These are phyloP conservation scores for Hippophae tibetana DNA, from an alignment of 306 rosid genomes.

Conservation along the genomic window DNA sequence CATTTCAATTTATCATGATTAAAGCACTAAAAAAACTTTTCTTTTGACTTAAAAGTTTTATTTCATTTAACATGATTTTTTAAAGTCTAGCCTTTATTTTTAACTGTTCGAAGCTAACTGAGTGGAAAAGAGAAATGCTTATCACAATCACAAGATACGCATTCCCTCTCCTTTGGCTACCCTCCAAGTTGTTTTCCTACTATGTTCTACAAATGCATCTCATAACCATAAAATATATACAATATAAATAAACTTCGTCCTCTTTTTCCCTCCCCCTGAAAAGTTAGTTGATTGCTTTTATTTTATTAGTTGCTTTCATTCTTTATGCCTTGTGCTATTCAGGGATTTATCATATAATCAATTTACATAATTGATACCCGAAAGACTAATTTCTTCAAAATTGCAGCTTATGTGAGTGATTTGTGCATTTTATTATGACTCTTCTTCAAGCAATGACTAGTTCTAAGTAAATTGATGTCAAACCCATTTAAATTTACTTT, in stretches of 20 bases:
- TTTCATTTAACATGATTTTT: too few species aligned
- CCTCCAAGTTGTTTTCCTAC: neutral
- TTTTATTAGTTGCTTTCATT: neutral
- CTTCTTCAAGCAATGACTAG: neutral
- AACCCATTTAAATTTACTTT: too few species aligned
- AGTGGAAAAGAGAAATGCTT: too few species aligned
- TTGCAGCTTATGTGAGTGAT: slow-evolving; percentile 84
- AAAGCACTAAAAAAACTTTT: too few species aligned
- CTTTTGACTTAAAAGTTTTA: too few species aligned
- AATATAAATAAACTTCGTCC: neutral
- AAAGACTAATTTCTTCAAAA: slow-evolving; percentile 55
- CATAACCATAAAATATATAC: neutral
- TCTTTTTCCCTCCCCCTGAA: too few species aligned
- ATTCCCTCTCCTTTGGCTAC: neutral
- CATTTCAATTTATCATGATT: too few species aligned
- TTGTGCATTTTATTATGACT: slow-evolving; percentile 10
- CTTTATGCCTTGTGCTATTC: slow-evolving; percentile 1
- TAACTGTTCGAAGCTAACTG: too few species aligned
- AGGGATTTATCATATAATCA: slow-evolving; percentile 91
- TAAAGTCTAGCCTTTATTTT: too few species aligned
- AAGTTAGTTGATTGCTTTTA: neutral
- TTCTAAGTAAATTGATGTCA: neutral
- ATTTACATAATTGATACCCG: slow-evolving; percentile 69
- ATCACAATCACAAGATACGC: neutral
- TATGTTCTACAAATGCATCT: neutral